Evolutionary conservation across 495 filamentous ascomycete species (phyloP).

Genomic region (Penicillium samsonianum): DNA sequence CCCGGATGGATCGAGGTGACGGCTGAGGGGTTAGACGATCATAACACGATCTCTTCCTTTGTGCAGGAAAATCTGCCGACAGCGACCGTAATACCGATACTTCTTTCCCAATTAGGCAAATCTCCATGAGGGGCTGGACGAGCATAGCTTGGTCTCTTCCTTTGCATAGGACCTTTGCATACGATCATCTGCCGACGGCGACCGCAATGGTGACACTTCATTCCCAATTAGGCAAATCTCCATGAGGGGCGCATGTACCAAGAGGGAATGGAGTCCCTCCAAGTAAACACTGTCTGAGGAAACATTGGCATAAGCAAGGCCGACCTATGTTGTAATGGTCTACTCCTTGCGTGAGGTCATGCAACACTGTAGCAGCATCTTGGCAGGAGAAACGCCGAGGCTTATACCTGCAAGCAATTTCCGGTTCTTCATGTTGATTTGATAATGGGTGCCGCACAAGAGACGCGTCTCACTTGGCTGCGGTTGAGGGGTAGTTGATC

Average conservation of each 20-base stretch:
- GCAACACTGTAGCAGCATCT: background rate
- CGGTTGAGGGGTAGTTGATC: background rate
- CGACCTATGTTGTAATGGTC: background rate
- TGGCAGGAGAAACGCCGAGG: background rate
- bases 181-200: background rate
- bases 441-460: background rate
- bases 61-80: background rate
- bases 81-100: conserved; percentile 7
- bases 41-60: background rate
- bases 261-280: background rate
- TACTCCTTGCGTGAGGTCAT: conserved; percentile 3
- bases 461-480: conserved; percentile 7
- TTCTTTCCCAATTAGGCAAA: conserved; percentile 20
- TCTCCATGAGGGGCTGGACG: conserved; percentile 21
- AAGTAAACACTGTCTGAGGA: conserved; percentile 3
- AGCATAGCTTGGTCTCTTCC: background rate
- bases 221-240: conserved; percentile 24
- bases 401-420: background rate
- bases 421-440: background rate
- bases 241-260: conserved; percentile 23
- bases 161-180: background rate
- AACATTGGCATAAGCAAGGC: conserved; percentile 20
- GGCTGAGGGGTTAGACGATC: background rate
- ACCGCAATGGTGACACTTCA: conserved; percentile 7
- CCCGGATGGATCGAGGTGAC: background rate